Base-by-base conservation (phyloP, 495 filamentous ascomycete genomes). In the Aspergillus haitiensis region DNA sequence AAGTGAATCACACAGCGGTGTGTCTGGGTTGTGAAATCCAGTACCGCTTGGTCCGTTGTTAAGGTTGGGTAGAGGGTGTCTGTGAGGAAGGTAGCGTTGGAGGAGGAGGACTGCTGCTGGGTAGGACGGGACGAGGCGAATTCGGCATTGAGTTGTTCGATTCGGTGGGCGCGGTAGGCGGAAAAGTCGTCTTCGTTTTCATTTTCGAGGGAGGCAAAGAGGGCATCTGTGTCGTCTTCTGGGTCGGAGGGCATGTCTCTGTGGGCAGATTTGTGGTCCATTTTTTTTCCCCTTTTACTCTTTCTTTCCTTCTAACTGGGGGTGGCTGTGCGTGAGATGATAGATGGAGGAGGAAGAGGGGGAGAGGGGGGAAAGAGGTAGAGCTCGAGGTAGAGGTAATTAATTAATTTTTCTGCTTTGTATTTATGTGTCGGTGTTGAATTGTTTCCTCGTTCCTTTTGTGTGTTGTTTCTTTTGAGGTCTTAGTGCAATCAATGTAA, bases 1-100 rank as follows among this genome's bases (percentile, higher is more conserved):
- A 93, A 93, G 70, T 93, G 89, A 31, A 92, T 83, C 0, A 92
- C 79, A 61, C 84, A 86, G 36, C 81, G 74, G 58, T 86, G 81
- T 0, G 80, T 82, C 35, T 75, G 74, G 10, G 89, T 91, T 5
- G 87, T 91, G 53, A 88, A 81, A 59, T 89, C 84, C 67, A 93
- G 82, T 10, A 91, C 68, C 11, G 74, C 64, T 65, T 88, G 87
- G 73, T 93, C 89, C 55, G 81, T 80, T 54, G 75, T 77, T 46
- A 89, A 76, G 12, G 87, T 84, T 0, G 73, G 76, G 70, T 90
- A 90, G 36, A 72, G 63, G 35, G 70, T 75, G 60, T 79, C 67
- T 52, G 65, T 55, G 31, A 65, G n/a, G 46, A 70, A 36, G 18
- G 69, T 75, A 56, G 50, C 70, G 64, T 21, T 68, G 57, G 50